Evolutionary conservation across 2,329 filamentous ascomycete genomes (phyloP), one percentile per base, ranked within the genome.

Genomic region (Sodiomyces alkalinus): DNA sequence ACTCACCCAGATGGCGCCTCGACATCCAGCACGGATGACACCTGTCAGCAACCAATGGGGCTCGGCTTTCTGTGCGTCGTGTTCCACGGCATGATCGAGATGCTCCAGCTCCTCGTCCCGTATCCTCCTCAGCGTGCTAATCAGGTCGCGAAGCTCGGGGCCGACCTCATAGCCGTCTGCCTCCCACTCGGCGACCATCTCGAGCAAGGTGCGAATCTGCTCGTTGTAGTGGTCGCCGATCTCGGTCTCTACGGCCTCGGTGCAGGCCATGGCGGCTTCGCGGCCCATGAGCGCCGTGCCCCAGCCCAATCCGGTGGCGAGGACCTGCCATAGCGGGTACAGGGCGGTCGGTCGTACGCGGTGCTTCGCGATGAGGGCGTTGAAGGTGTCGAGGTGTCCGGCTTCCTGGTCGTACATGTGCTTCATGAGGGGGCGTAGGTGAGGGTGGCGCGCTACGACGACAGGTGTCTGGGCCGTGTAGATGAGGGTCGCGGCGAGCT

Each of bases 341-440:
- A 98, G 78, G 9, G 79, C 81, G 0, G 90, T 94, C 0, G 90
- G 90, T 0, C 90, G 80, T 28, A 98, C 74, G 32, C 85, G 82
- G 53, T 96, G 90, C 44, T 76, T 79, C 12, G 80, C 74, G 4
- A 96, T 62, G 16, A 96, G 66, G 3, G 61, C 45, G 53, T 93
- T 92, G 66, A 96, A 98, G 19, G 76, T 90, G 4, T 60, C 54
- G 41, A 96, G 74, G 53, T 98, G 90, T 7, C 74, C 78, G 9
- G 72, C 83, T 61, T 98, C 90, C 52, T 98, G 90, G 44, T 90
- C 82, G 61, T 93, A 86, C 90, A 98, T 98, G 64, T 96, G 90
- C 43, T 76, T 72, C 83, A 98, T 93, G 18, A 96, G 59, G 0
- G 83, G 79, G 6, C 82, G 77, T 12, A 98, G 74, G 48, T 93